These are phyloP conservation scores for Apiospora saccharicola DNA, from an alignment of 2,329 filamentous ascomycete genomes.

Conservation along the genomic window DNA sequence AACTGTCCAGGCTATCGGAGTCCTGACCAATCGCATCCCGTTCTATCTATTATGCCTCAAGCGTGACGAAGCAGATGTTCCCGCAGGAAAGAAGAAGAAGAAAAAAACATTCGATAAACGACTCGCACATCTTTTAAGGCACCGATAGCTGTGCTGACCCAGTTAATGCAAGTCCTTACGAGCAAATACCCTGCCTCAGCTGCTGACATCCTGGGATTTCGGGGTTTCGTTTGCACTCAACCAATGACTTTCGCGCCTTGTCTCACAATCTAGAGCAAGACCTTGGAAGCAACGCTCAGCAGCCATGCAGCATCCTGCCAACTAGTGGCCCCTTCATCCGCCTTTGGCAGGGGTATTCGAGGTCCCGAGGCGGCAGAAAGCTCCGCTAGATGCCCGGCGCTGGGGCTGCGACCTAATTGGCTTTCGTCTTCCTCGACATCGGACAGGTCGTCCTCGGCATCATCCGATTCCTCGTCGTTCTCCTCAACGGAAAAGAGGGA, in stretches of 20 bases:
- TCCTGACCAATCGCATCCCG: neutral
- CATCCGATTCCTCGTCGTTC: slow-evolving; percentile 59
- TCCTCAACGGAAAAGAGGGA: slow-evolving; percentile 69
- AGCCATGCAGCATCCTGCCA: slow-evolving; percentile 76
- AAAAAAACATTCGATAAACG: slow-evolving; percentile 10
- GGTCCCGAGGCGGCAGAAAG: slow-evolving; percentile 46
- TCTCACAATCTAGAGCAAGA: slow-evolving; percentile 56
- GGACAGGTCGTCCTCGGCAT: slow-evolving; percentile 45
- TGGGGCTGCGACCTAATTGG: slow-evolving; percentile 46
- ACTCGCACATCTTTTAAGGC: neutral
- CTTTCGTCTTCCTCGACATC: slow-evolving; percentile 48
- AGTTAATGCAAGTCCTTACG: neutral
- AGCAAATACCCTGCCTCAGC: neutral
- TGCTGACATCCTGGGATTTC: slow-evolving; percentile 3
- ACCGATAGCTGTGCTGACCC: neutral
- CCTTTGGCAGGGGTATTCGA: slow-evolving; percentile 55
- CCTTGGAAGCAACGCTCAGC: slow-evolving; percentile 68
- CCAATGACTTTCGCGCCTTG: neutral
- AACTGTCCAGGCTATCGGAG: neutral
- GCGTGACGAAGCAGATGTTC: neutral
- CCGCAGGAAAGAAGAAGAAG: neutral
- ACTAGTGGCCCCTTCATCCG: slow-evolving; percentile 58
- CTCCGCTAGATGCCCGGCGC: slow-evolving; percentile 48
- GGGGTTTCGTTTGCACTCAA: slow-evolving; percentile 15
- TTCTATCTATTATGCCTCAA: slow-evolving; percentile 3